Conservation (phyloP, 352 stramenopile species). For the Phytophthora hibernalis region DNA sequence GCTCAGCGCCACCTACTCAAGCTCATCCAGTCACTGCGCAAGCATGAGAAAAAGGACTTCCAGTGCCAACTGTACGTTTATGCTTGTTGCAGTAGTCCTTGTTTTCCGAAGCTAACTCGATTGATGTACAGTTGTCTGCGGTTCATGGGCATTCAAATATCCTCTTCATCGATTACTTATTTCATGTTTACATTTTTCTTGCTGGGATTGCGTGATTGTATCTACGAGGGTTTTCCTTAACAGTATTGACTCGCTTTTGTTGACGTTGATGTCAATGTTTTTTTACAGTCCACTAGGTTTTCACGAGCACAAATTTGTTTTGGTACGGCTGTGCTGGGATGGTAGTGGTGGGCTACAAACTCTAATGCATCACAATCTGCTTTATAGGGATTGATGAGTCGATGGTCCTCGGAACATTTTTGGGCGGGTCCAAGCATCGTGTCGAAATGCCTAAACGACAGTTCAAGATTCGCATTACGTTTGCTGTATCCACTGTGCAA, state of each 20-base stretch:
- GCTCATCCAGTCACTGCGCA: conserved; percentile 80
- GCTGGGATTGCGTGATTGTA: background rate
- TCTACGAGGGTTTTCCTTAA: conserved; percentile 27
- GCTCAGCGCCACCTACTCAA: conserved; percentile 81
- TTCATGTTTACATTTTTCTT: conserved; percentile 15
- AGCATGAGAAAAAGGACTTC: conserved; percentile 71
- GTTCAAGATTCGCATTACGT: conserved; percentile 68
- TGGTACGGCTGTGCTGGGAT: conserved; percentile 36
- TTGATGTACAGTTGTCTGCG: conserved; percentile 48
- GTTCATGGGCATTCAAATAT: conserved; percentile 78
- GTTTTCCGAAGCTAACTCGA: background rate
- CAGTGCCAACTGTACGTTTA: conserved; percentile 68
- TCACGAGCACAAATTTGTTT: conserved; percentile 80
- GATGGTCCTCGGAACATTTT: conserved; percentile 73
- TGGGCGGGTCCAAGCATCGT: conserved; percentile 57
- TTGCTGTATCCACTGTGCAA: conserved; percentile 58
- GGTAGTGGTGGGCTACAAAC: background rate
- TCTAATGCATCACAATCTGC: background rate
- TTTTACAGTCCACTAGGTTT: conserved; percentile 58
- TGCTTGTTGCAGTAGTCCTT: conserved; percentile 1
- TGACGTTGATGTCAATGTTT: conserved; percentile 9
- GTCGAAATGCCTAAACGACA: conserved; percentile 57
- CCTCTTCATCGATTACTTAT: conserved; percentile 18
- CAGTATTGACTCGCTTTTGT: conserved; percentile 22
- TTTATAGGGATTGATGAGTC: conserved; percentile 55